Base-by-base conservation (phyloP, 2,329 filamentous ascomycete genomes). In the Botryosphaeria agaves region DNA sequence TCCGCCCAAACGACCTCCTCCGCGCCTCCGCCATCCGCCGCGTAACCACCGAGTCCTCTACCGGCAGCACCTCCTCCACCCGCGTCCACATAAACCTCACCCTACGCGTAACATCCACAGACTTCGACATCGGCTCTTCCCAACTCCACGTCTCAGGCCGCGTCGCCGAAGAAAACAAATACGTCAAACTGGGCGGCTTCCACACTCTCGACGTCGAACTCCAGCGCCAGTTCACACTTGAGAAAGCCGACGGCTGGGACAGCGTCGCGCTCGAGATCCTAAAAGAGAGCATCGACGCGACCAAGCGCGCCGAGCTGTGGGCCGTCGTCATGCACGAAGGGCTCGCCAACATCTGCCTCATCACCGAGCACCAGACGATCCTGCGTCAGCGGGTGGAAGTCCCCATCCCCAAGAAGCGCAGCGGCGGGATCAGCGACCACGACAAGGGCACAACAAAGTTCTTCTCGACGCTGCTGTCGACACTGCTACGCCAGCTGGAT, bases 321-420 rank as follows among this genome's bases (percentile, higher is more conserved):
- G 87, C 89, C 0, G 76, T 95, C 1, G 80, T 95, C 15, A 87
- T 98, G 78, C 81, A 92, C 44, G 87, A 95, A 45, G 79, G 80
- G 2, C 53, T 80, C 11, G 79, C 82, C 34, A 83, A 85, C 50
- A 79, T 89, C 38, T 87, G 80, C 51, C 64, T 85, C 14, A 78
- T 89, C 32, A 85, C 78, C 3, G 74, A 83, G 46, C 75, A 77
- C 50, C 77, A 82, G 41, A 87, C 80, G 3, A 66, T 87, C 17
- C 54, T 84, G 33, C 76, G 80, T 41, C 72, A 79, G 45, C 57
- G 65, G 17, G 60, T 89, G 18, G 76, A 84, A 52, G 64, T 67
- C 38, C 55, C 64, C 16, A 65, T 83, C 31, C 70, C 76, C 20
- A 67, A 72, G 52, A 80, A 85, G 56, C 62, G 76, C 27, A 62